Percentiles rank a stretch among this genome's conserved stretches.
Conservation (phyloP, 306 rosid genomes). For the Crataegus laevigata region DNA sequence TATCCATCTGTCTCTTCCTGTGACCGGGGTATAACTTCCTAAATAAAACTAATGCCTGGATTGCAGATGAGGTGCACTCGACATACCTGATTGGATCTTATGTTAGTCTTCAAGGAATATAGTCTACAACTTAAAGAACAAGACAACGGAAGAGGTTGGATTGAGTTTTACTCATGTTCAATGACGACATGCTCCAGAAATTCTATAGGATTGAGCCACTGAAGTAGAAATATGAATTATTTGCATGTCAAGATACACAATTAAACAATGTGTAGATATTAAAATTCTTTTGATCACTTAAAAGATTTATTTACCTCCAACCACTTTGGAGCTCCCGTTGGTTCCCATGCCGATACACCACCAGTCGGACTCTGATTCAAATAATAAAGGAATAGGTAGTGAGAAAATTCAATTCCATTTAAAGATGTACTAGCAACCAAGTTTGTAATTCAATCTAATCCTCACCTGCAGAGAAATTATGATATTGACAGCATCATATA, state of each 20-base stretch:
- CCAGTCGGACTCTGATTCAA: constrained; percentile 63
- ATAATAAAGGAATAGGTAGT: no score
- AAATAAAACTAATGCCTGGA: constrained; percentile 26
- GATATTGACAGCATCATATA: constrained; percentile 58
- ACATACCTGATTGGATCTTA: not conserved
- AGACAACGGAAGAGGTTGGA: no score
- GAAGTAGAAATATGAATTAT: not conserved
- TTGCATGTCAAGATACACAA: no score
- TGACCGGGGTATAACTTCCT: constrained; percentile 28
- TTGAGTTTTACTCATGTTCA: constrained; percentile 23
- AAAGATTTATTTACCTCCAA: constrained; percentile 12
- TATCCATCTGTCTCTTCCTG: constrained; percentile 29
- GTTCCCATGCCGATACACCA: constrained; percentile 58
- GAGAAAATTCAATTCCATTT: no score
- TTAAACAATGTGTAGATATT: no score
- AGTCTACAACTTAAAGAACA: no score
- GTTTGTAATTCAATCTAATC: no score
- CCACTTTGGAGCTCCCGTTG: constrained; percentile 23
- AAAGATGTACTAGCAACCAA: no score
- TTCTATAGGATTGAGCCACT: constrained; percentile 41
- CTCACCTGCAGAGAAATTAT: constrained; percentile 21
- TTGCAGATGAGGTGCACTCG: constrained; percentile 39
- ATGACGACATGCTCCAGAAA: constrained; percentile 31
- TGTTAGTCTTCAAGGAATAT: no score
- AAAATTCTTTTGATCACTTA: no score